Conservation (phyloP, 2,329 filamentous ascomycete genomes). For the Curvularia sp. region DNA sequence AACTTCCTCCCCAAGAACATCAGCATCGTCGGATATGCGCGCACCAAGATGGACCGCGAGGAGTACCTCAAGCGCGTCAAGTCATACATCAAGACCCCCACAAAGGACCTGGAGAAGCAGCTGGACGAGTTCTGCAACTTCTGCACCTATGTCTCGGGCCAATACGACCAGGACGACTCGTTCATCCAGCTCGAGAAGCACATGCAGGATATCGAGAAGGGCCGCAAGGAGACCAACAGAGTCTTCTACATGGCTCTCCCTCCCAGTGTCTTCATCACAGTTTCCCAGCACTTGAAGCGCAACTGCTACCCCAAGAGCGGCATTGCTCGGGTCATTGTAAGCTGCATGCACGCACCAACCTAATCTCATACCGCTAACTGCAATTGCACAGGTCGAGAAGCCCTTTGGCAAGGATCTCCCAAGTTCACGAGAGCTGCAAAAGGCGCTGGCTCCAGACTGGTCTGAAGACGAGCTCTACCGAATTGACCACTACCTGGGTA, state of each 20-base stretch:
- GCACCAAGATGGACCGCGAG: conserved; percentile 98
- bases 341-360: conserved; percentile 40
- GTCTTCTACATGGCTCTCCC: conserved; percentile 99
- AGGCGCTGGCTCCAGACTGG: conserved; percentile 96
- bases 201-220: conserved; percentile 83
- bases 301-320: conserved; percentile 94
- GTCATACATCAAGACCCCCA: conserved; percentile 98
- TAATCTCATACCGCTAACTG: conserved; percentile 24
- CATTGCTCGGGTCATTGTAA: conserved; percentile 91
- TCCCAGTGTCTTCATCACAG: conserved; percentile 96
- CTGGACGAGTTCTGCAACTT: conserved; percentile 85
- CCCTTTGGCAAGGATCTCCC: conserved; percentile 97
- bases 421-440: conserved; percentile 93
- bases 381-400: conserved; percentile 81
- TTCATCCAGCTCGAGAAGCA: conserved; percentile 87
- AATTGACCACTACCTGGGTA: conserved; percentile 98
- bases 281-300: conserved; percentile 95
- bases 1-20: conserved; percentile 97
- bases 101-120: conserved; percentile 96
- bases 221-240: conserved; percentile 82
- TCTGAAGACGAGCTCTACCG: conserved; percentile 98
- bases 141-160: conserved; percentile 94
- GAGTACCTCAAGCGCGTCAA: conserved; percentile 94
- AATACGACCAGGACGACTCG: conserved; percentile 96
- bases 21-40: conserved; percentile 96